These are phyloP conservation scores for Quambalaria eucalypti DNA, from an alignment of 1,284 basidiomycete species.

Conservation along the genomic window DNA sequence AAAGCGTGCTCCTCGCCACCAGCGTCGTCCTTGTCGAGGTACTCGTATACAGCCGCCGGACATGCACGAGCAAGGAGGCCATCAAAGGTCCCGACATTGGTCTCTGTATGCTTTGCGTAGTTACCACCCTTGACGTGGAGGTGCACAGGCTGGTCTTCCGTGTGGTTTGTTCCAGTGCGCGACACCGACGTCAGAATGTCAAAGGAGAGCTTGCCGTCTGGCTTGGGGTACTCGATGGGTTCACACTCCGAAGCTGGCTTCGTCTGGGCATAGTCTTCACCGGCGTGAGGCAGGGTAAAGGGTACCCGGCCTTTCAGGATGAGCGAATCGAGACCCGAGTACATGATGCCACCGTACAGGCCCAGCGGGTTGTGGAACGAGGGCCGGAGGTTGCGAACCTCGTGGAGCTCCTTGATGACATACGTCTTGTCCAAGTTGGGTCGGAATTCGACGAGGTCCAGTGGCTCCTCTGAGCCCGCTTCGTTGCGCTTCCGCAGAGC, in stretches of 20 bases:
- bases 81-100: constrained; percentile 64
- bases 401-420: constrained; percentile 78
- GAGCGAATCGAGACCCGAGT: constrained; percentile 81
- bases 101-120: constrained; percentile 57
- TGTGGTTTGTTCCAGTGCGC: constrained; percentile 90
- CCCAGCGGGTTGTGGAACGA: constrained; percentile 80
- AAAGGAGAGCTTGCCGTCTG: constrained; percentile 83
- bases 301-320: constrained; percentile 77
- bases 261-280: constrained; percentile 57
- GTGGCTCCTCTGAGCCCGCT: constrained; percentile 38
- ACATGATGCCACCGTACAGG: constrained; percentile 76
- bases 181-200: constrained; percentile 85
- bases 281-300: constrained; percentile 76
- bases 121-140: constrained; percentile 55
- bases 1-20: constrained; percentile 51
- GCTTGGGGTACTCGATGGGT: constrained; percentile 81
- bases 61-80: constrained; percentile 80
- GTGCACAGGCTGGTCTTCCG: constrained; percentile 89
- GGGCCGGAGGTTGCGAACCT: constrained; percentile 85
- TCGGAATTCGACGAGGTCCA: constrained; percentile 74
- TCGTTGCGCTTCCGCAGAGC: constrained; percentile 52
- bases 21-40: constrained; percentile 62
- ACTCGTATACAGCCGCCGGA: constrained; percentile 95
- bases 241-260: constrained; percentile 53
- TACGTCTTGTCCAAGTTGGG: constrained; percentile 66